phyloP scores from a whole-genome alignment of 2,329 filamentous ascomycete genomes.

The Uncinocarpus reesii region DNA sequence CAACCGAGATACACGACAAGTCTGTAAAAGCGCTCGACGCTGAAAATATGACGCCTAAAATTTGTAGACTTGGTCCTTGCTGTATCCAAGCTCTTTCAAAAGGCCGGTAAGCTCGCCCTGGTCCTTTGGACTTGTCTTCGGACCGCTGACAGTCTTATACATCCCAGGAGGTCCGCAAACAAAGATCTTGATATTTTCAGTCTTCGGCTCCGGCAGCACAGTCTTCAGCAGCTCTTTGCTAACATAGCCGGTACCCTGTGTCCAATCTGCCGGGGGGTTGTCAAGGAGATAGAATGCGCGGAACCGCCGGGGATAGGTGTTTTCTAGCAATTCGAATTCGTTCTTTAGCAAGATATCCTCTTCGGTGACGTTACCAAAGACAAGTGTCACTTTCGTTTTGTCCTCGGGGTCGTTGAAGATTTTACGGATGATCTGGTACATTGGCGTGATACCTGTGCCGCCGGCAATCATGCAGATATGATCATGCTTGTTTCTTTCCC shows the following conservation, averaged over 20 bases:
- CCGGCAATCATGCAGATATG: conserved; percentile 66
- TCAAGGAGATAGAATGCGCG: conserved; percentile 88
- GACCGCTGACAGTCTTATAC: conserved; percentile 85
- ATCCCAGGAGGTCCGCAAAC: conserved; percentile 86
- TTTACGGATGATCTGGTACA: conserved; percentile 85
- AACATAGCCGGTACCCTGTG: conserved; percentile 67
- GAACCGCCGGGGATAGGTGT: conserved; percentile 91
- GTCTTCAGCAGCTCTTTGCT: conserved; percentile 90
- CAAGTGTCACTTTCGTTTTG: conserved; percentile 92
- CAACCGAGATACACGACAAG: background rate
- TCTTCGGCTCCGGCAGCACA: conserved; percentile 84
- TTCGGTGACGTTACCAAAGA: conserved; percentile 84
- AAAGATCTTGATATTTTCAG: conserved; percentile 88
- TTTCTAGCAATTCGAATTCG: conserved; percentile 78
- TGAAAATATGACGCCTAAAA: conserved; percentile 47
- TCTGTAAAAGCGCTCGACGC: background rate
- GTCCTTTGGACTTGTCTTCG: conserved; percentile 83
- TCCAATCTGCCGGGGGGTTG: conserved; percentile 69
- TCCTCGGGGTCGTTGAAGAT: conserved; percentile 96
- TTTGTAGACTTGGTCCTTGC: conserved; percentile 90
- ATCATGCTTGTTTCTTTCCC: conserved; percentile 82
- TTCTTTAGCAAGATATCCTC: conserved; percentile 84
- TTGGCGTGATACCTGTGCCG: conserved; percentile 92
- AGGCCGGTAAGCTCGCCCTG: conserved; percentile 80
- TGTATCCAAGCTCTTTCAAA: conserved; percentile 75